Percentiles rank a stretch among this genome's conserved stretches.
These are phyloP conservation scores for Cenchrus fungigraminus DNA, from an alignment of 176 grass and related monocot species.

Conservation along the genomic window DNA sequence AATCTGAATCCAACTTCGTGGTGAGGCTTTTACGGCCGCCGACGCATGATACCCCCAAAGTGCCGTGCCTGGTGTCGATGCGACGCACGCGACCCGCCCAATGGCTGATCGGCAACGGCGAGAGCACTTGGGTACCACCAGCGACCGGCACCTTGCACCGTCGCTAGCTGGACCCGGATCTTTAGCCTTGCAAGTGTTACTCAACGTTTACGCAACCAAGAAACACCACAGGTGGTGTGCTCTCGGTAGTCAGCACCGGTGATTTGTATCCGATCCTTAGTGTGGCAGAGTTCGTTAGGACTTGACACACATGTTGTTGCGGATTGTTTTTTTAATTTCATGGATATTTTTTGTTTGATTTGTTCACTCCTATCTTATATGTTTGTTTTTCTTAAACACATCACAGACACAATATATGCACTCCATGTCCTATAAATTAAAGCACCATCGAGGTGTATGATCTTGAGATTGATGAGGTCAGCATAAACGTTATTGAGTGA, in stretches of 20 bases:
- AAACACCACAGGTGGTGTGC: neutral
- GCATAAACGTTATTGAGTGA: too few relatives aligned
- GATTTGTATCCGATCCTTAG: neutral
- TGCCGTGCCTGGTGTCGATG: neutral
- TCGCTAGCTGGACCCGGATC: neutral
- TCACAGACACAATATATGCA: too few relatives aligned
- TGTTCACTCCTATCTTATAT: too few relatives aligned
- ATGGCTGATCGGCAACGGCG: constrained; percentile 34
- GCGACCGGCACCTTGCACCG: neutral
- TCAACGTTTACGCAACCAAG: neutral
- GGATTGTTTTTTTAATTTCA: too few relatives aligned
- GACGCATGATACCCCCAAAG: constrained; percentile 41
- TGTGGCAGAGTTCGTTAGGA: neutral
- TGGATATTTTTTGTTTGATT: too few relatives aligned
- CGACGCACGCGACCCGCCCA: neutral
- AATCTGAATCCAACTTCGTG: constrained; percentile 33
- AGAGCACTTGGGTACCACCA: constrained; percentile 15
- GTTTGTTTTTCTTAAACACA: too few relatives aligned
- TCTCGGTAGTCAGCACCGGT: neutral
- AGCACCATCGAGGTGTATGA: too few relatives aligned
- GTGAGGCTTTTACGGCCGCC: neutral
- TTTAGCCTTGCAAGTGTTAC: neutral
- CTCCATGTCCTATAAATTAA: too few relatives aligned
- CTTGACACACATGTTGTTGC: neutral
- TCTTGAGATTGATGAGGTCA: too few relatives aligned